Percentiles rank a stretch among this genome's conserved stretches.
Evolutionary conservation across 768 basidiomycete species (phyloP).

Genomic region (Mycena filopes): DNA sequence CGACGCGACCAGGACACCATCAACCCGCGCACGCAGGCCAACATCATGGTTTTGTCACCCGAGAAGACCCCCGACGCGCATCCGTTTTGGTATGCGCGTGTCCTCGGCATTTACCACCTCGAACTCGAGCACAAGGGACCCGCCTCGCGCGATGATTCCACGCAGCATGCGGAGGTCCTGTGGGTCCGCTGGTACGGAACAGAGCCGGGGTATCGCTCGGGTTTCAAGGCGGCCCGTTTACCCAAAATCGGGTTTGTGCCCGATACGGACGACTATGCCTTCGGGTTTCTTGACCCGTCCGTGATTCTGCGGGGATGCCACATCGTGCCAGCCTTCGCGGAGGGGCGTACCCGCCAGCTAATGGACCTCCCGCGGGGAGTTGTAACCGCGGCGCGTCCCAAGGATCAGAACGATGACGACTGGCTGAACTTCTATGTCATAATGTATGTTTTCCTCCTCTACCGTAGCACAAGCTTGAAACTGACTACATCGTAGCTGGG

Average conservation of each 20-base stretch:
- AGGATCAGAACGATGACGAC: neutral
- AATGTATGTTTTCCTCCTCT: neutral
- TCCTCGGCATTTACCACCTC: slow-evolving; percentile 46
- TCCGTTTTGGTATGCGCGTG: slow-evolving; percentile 49
- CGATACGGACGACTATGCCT: slow-evolving; percentile 39
- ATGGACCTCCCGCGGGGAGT: neutral
- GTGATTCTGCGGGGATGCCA: slow-evolving; percentile 9
- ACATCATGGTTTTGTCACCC: slow-evolving; percentile 47
- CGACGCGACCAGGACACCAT: slow-evolving; percentile 52
- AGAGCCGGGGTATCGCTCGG: neutral
- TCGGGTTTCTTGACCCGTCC: slow-evolving; percentile 43
- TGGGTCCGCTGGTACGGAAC: neutral
- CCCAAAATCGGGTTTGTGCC: slow-evolving; percentile 25
- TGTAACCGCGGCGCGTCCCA: neutral
- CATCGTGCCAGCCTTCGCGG: slow-evolving; percentile 9
- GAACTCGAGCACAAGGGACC: slow-evolving; percentile 35
- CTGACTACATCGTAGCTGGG: neutral
- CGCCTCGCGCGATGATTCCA: neutral
- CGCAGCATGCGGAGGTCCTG: neutral
- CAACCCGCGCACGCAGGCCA: slow-evolving; percentile 47
- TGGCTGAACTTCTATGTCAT: slow-evolving; percentile 18
- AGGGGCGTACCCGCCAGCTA: neutral
- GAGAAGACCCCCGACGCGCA: slow-evolving; percentile 36
- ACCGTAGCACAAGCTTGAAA: neutral
- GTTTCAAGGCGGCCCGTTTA: neutral